Conservation (phyloP, 2,329 filamentous ascomycete genomes). For the Aspergillaceae sp. region DNA sequence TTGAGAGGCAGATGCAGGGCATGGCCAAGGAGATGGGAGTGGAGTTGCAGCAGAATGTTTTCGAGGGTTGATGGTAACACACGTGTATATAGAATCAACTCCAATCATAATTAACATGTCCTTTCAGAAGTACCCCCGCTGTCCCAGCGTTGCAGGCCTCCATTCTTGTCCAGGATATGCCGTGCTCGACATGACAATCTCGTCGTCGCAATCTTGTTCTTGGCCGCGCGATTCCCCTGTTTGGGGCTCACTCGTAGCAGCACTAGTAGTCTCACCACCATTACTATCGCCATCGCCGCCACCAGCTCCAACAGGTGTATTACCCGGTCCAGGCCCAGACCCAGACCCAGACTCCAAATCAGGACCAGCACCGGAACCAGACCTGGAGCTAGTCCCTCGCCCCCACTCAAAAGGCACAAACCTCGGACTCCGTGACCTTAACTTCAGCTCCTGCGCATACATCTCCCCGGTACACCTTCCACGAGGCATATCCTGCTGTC, state of each 20-base stretch:
- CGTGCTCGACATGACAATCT: slow-evolving; percentile 42
- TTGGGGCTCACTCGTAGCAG: too few relatives aligned
- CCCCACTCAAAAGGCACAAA: neutral
- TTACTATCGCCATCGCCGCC: too few relatives aligned
- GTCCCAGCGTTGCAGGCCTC: slow-evolving; percentile 24
- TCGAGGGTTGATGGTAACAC: slow-evolving; percentile 58
- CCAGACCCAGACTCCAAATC: too few relatives aligned
- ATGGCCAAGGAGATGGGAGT: slow-evolving; percentile 89
- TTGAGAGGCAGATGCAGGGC: slow-evolving; percentile 76
- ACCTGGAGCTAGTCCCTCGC: neutral
- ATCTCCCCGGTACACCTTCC: slow-evolving; percentile 11
- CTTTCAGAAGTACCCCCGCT: slow-evolving; percentile 8
- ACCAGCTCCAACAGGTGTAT: too few relatives aligned
- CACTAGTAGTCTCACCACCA: too few relatives aligned
- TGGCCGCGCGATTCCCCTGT: too few relatives aligned
- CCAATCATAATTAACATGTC: neutral
- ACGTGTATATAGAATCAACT: neutral
- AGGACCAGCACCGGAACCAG: too few relatives aligned
- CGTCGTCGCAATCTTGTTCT: slow-evolving; percentile 32
- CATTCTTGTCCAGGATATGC: slow-evolving; percentile 43
- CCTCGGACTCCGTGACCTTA: slow-evolving; percentile 25
- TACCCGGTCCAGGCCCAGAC: slow-evolving; percentile 4
- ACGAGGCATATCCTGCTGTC: slow-evolving; percentile 1
- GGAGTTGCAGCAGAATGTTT: slow-evolving; percentile 78
- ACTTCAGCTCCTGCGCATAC: slow-evolving; percentile 26